Base-by-base conservation (phyloP, 202 grass and related monocot genomes). In the Schoenoplectus triqueter region DNA sequence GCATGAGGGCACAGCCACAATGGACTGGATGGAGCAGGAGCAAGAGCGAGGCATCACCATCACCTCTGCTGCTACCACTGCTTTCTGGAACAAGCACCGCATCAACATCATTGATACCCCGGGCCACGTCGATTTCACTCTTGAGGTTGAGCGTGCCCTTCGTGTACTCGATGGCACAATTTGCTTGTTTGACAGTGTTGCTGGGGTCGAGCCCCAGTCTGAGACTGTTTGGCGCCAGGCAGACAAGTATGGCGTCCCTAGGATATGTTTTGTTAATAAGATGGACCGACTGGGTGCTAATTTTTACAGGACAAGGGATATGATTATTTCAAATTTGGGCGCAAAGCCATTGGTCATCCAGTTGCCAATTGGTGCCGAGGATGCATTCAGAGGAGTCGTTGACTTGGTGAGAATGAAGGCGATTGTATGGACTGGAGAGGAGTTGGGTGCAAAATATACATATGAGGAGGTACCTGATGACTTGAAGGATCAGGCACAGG, bases 1-100 rank as follows among this genome's bases (percentile, higher is more conserved):
- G 80, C 95, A 98, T 66, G 95, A 98, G 72, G 95, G 93, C 69
- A 98, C 95, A n/a, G 93, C 95, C 51, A 98, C 95, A 1, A 95
- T 98, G 95, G 95, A 98, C 69, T 98, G 95, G 95, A 98, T 98
- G 95, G 92, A 98, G 84, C 95, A 95, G 78, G 95, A 98, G 82
- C 95, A 98, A 84, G 95, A 98, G 82, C 90, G 93, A 85, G 95
- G 95, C 69, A 98, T 95, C 70, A 95, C 95, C 65, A 98, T 98
- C 87, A 98, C 95, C 66, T 98, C 95, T 87, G 95, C 95, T 64
- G 95, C 95, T 81, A 95, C 95, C 14, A 98, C 95, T 75, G 87
- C 95, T 2, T 95, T 94, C 78, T 98, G 95, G 93, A 89, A 98
- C 90, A 98, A 98, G 39, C 91, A 98, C 85, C 94, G 95, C 76